Evolutionary conservation across 2,329 filamentous ascomycete genomes (phyloP).

Genomic region (Penicillium sp.): DNA sequence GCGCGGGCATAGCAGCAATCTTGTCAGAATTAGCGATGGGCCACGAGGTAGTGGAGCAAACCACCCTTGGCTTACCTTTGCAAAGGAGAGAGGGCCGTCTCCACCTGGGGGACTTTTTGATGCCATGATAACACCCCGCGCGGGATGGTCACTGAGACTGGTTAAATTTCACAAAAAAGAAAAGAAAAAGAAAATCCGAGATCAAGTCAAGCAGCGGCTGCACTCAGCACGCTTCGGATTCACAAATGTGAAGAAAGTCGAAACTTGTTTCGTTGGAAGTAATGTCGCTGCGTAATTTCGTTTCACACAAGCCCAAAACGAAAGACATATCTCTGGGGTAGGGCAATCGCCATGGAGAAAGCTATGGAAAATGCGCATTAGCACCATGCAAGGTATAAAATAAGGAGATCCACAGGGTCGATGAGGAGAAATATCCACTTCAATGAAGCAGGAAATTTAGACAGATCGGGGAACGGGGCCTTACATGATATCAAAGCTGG

Average conservation of each 20-base stretch:
- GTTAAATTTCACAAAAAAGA: constrained; percentile 21
- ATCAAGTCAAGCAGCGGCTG: constrained; percentile 14
- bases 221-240: constrained; percentile 26
- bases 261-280: constrained; percentile 35
- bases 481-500: constrained; percentile 30
- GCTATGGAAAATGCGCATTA: constrained; percentile 26
- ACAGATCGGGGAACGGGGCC: constrained; percentile 11
- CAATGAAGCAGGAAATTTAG: constrained; percentile 1
- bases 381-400: background rate
- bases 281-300: constrained; percentile 42
- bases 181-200: constrained; percentile 18
- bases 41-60: background rate
- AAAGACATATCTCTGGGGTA: constrained; percentile 47
- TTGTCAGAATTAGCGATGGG: constrained; percentile 26
- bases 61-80: constrained; percentile 59
- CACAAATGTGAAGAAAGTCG: constrained; percentile 19
- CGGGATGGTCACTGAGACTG: constrained; percentile 17
- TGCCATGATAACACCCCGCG: constrained; percentile 31
- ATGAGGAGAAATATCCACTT: constrained; percentile 3
- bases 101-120: constrained; percentile 31
- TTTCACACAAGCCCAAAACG: constrained; percentile 46
- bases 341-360: constrained; percentile 45
- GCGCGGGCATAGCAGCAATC: constrained; percentile 47
- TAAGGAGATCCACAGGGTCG: constrained; percentile 6
- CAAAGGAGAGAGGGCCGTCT: constrained; percentile 62